These are phyloP conservation scores for Waitea zeae DNA, from an alignment of 1,284 basidiomycete species.

Conservation along the genomic window DNA sequence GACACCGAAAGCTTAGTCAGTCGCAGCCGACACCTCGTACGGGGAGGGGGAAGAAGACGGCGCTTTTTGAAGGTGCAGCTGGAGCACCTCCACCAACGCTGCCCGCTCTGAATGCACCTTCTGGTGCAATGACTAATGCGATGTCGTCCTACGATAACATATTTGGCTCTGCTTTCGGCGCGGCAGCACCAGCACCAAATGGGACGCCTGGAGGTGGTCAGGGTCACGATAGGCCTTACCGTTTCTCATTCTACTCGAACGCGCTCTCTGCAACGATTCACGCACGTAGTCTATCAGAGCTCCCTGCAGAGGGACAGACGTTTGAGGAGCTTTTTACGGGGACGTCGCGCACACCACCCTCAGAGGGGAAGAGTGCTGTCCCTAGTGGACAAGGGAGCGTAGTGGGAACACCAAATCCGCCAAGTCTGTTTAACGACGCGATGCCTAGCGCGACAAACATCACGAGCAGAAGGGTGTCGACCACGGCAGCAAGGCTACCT, in stretches of 20 bases:
- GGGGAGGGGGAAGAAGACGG: slow-evolving; percentile 77
- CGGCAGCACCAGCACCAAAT: slow-evolving; percentile 12
- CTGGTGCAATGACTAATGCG: slow-evolving; percentile 7
- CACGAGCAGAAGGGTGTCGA: neutral
- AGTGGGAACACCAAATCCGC: no score
- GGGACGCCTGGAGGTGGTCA: neutral
- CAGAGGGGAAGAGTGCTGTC: neutral
- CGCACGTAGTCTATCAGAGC: slow-evolving; percentile 80
- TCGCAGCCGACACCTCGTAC: slow-evolving; percentile 41
- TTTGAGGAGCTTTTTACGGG: slow-evolving; percentile 88
- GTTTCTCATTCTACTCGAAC: slow-evolving; percentile 99
- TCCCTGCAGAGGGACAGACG: slow-evolving; percentile 86
- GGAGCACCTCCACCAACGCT: slow-evolving; percentile 24
- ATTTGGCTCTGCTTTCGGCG: slow-evolving; percentile 13
- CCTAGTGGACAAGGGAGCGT: neutral
- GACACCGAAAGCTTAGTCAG: slow-evolving; percentile 74
- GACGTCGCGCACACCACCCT: neutral
- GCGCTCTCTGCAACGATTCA: slow-evolving; percentile 87
- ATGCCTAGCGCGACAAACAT: no score
- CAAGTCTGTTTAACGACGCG: no score
- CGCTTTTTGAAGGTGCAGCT: slow-evolving; percentile 67
- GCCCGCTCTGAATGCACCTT: slow-evolving; percentile 12
- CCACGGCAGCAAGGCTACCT: no score
- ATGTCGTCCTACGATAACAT: neutral
- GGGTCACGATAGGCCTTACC: slow-evolving; percentile 81